phyloP scores from a whole-genome alignment of 345 rosid genomes.

The Pistacia atlantica region DNA sequence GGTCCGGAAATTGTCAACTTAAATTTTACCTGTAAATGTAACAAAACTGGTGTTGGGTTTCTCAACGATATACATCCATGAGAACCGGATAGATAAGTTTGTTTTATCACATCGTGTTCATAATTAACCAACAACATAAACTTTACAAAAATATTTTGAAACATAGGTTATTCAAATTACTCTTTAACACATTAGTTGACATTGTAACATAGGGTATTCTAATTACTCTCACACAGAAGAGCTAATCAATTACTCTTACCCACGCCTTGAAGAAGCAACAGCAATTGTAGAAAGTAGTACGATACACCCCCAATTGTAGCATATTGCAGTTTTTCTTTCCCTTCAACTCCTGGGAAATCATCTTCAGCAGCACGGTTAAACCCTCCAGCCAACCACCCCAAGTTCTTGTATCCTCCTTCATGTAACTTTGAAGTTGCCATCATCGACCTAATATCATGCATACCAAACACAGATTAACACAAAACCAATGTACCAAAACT shows the following conservation, averaged over 20 bases:
- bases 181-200: too few species aligned
- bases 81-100: too few species aligned
- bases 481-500: neutral
- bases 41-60: too few species aligned
- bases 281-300: constrained; percentile 58
- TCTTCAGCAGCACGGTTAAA: constrained; percentile 62
- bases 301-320: constrained; percentile 91
- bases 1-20: too few species aligned
- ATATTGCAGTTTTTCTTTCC: constrained; percentile 63
- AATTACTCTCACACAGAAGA: neutral
- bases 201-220: too few species aligned
- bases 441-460: constrained; percentile 44
- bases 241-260: neutral
- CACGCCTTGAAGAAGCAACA: constrained; percentile 10
- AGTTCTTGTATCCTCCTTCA: constrained; percentile 59
- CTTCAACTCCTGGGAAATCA: constrained; percentile 66
- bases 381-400: constrained; percentile 83
- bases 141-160: too few species aligned
- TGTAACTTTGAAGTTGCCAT: constrained; percentile 64
- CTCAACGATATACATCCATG: too few species aligned
- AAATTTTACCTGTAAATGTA: too few species aligned
- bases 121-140: too few species aligned
- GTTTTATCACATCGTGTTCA: too few species aligned
- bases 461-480: neutral
- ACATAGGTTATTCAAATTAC: too few species aligned